These are phyloP conservation scores for Plasmodium coatneyi DNA, from an alignment of 169 alveolate genomes.

Conservation along the genomic window DNA sequence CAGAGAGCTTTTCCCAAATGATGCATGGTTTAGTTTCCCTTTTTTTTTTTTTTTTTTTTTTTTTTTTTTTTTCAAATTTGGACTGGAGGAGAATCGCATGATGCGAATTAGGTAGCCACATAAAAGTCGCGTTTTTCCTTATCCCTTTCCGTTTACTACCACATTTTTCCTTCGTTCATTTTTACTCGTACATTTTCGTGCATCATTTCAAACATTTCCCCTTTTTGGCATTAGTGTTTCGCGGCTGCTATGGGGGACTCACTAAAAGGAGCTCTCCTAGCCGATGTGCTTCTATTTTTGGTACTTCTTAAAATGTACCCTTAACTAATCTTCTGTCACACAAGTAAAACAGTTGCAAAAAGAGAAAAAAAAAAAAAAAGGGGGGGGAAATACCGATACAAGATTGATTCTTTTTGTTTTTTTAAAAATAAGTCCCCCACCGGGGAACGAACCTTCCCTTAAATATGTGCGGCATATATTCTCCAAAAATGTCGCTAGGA, in stretches of 20 bases:
- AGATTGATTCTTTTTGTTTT: background rate
- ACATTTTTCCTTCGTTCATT: background rate
- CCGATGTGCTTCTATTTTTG: background rate
- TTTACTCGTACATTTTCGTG: background rate
- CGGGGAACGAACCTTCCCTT: background rate
- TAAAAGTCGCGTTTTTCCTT: background rate
- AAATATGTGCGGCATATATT: background rate
- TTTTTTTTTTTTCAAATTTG: background rate
- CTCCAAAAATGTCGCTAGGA: background rate
- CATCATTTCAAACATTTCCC: background rate
- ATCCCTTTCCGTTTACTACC: background rate
- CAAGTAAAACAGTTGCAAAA: background rate
- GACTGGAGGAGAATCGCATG: background rate
- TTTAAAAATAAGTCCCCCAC: background rate
- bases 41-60: background rate
- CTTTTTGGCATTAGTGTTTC: background rate
- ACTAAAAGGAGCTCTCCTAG: background rate
- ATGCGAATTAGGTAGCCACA: constrained; percentile 10
- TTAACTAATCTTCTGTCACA: background rate
- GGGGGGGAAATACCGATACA: background rate
- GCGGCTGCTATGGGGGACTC: background rate
- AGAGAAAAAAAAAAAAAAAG: background rate
- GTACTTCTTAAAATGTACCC: background rate
- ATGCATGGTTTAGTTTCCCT: constrained; percentile 26
- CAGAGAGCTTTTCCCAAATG: background rate